Conservation (phyloP, 257 asterid species). For the Lavandula angustifolia region DNA sequence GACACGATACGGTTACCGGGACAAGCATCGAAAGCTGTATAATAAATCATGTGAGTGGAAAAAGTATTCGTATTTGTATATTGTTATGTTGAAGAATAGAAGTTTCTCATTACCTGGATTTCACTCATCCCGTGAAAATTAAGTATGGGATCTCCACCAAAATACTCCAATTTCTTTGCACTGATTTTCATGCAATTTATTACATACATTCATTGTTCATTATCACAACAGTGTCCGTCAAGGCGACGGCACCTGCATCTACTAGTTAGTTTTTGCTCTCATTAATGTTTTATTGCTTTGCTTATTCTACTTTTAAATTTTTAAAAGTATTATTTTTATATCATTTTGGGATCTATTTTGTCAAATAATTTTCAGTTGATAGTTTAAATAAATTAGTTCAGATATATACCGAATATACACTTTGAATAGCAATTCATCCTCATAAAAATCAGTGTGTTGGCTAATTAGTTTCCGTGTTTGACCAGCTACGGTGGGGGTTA, state of each 20-base stretch:
- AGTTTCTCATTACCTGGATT: slow-evolving; percentile 50
- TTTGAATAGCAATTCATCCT: too few species aligned
- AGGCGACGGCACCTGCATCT: slow-evolving; percentile 66
- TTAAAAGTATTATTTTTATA: too few species aligned
- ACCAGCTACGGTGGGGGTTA: too few species aligned
- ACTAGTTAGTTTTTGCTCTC: slow-evolving; percentile 21
- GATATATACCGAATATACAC: too few species aligned
- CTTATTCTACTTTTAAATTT: too few species aligned
- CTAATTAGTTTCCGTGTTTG: too few species aligned
- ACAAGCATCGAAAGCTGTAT: slow-evolving; percentile 26
- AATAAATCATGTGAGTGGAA: neutral
- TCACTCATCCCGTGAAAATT: slow-evolving; percentile 48
- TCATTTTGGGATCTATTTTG: too few species aligned
- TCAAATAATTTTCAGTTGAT: too few species aligned
- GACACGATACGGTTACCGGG: slow-evolving; percentile 10
- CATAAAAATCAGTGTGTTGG: too few species aligned
- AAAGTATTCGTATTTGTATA: neutral
- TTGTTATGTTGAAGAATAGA: slow-evolving; percentile 42
- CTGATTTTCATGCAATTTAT: slow-evolving; percentile 39
- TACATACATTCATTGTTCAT: slow-evolving; percentile 29
- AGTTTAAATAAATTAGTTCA: too few species aligned
- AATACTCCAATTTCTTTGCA: slow-evolving; percentile 12
- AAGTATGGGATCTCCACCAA: slow-evolving; percentile 35
- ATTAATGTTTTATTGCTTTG: too few species aligned
- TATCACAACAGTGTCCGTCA: slow-evolving; percentile 52